Percentiles rank a stretch among this genome's conserved stretches.
These are phyloP conservation scores for Handroanthus guayacan DNA, from an alignment of 257 asterid genomes.

Conservation along the genomic window DNA sequence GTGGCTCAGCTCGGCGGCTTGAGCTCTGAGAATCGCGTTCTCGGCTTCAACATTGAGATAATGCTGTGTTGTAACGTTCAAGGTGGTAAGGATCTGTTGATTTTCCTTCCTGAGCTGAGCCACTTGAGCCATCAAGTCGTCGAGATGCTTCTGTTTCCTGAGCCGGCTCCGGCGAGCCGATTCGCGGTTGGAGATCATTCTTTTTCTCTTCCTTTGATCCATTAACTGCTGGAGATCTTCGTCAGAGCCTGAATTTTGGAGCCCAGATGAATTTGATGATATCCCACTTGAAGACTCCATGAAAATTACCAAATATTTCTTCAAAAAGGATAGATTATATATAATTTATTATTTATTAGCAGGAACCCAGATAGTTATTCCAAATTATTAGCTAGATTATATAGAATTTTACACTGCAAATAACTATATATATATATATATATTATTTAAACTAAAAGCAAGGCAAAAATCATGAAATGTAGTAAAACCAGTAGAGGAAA, in stretches of 20 bases:
- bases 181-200: conserved; percentile 95
- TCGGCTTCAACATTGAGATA: conserved; percentile 70
- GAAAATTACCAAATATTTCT: no score
- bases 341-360: conserved; percentile 29
- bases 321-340: neutral
- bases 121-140: conserved; percentile 72
- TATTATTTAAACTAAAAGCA: conserved; percentile 1
- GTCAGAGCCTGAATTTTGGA: conserved; percentile 72
- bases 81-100: conserved; percentile 55
- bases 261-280: conserved; percentile 66
- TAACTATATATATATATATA: neutral
- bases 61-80: conserved; percentile 59
- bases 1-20: conserved; percentile 70
- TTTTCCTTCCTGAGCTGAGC: conserved; percentile 63
- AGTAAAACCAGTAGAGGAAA: conserved; percentile 97
- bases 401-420: neutral
- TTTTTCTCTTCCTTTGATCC: conserved; percentile 78
- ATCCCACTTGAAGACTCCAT: conserved; percentile 81
- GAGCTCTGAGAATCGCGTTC: conserved; percentile 81
- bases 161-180: conserved; percentile 94
- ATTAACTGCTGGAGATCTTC: conserved; percentile 65
- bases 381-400: neutral
- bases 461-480: conserved; percentile 72
- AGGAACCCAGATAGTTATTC: conserved; percentile 49
- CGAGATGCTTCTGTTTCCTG: conserved; percentile 87